A percentile compares a stretch with the other conserved stretches of the same genome.
Evolutionary conservation across 2,329 filamentous ascomycete species (phyloP).

Genomic region (Fusarium euwallaceae): DNA sequence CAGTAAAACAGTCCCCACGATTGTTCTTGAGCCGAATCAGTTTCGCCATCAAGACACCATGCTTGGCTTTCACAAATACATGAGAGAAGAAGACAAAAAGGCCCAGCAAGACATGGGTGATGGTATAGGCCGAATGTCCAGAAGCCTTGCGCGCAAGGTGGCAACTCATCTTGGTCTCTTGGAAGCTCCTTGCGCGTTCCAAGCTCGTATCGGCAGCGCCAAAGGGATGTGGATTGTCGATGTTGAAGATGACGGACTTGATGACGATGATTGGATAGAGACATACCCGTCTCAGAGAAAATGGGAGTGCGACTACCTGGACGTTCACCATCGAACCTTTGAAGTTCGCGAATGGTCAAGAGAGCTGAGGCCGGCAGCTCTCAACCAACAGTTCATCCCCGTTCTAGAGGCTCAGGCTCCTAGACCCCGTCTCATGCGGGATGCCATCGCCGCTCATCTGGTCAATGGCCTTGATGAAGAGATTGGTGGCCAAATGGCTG

Average conservation of each 20-base stretch:
- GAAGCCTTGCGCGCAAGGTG: conserved; percentile 67
- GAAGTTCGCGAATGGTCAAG: conserved; percentile 66
- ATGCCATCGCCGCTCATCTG: conserved; percentile 64
- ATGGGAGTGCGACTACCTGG: conserved; percentile 66
- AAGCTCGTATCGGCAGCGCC: conserved; percentile 78
- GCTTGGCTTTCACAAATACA: conserved; percentile 55
- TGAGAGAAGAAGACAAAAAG: conserved; percentile 68
- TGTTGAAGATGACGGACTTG: conserved; percentile 55
- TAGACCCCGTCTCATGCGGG: conserved; percentile 58
- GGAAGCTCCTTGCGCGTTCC: conserved; percentile 73
- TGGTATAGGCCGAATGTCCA: conserved; percentile 76
- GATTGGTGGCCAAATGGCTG: conserved; percentile 64
- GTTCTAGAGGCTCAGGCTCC: conserved; percentile 73
- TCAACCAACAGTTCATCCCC: conserved; percentile 78
- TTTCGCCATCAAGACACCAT: conserved; percentile 51
- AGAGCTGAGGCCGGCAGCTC: conserved; percentile 58
- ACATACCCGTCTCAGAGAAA: conserved; percentile 77
- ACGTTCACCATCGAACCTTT: conserved; percentile 70
- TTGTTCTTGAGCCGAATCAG: conserved; percentile 61
- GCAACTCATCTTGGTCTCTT: conserved; percentile 62
- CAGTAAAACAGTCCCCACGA: conserved; percentile 62
- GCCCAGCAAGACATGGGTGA: conserved; percentile 70
- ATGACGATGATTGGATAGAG: conserved; percentile 72
- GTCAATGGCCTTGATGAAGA: conserved; percentile 63
- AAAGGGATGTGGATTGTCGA: conserved; percentile 83